phyloP scores from a whole-genome alignment of 2,329 filamentous ascomycete genomes.

The Colletotrichum sp. region DNA sequence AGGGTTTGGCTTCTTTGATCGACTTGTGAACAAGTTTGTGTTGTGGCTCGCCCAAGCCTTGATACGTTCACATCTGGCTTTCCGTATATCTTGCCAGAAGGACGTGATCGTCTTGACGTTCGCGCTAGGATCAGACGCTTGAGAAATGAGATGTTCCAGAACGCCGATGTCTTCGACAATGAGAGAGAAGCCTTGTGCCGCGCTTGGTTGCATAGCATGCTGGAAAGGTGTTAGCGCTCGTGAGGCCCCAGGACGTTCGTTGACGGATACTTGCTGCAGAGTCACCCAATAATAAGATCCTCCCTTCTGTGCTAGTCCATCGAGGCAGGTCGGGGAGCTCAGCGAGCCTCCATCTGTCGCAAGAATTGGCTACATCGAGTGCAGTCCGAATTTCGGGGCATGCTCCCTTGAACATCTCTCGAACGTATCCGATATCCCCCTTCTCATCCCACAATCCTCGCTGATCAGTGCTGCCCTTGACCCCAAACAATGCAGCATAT shows the following conservation, averaged over 20 bases:
- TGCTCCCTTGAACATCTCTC: conserved; percentile 10
- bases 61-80: conserved; percentile 23
- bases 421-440: conserved; percentile 25
- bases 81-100: conserved; percentile 23
- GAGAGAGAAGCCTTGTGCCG: neutral
- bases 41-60: conserved; percentile 22
- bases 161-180: neutral
- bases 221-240: fast-evolving
- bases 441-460: conserved; percentile 26
- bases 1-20: neutral
- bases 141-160: neutral
- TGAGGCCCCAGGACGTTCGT: fast-evolving
- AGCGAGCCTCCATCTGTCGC: conserved; percentile 25
- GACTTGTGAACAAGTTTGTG: neutral
- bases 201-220: neutral
- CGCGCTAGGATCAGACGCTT: fast-evolving
- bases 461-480: conserved; percentile 24
- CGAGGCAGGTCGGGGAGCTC: conserved; percentile 26
- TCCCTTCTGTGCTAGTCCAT: conserved; percentile 22
- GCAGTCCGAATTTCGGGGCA: conserved; percentile 20
- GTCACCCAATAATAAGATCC: conserved; percentile 23
- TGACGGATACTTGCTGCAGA: conserved; percentile 6
- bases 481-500: conserved; percentile 20
- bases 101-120: neutral
- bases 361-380: conserved; percentile 11